Evolutionary conservation across 495 filamentous ascomycete species (phyloP), one percentile per base, ranked within the genome.

Genomic region (Xylaria palmicola): DNA sequence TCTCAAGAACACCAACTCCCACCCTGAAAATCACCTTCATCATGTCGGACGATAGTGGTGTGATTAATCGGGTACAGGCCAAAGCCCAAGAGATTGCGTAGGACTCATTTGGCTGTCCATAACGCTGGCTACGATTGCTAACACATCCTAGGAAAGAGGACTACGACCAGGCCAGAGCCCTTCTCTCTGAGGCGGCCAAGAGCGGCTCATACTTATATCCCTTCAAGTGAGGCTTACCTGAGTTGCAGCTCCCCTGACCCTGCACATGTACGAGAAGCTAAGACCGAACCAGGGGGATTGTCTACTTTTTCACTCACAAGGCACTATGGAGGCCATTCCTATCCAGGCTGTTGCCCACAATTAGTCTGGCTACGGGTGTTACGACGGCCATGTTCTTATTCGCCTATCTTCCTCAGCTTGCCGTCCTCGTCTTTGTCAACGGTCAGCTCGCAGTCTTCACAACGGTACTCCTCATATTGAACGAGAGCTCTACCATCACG

Each of bases 391-490:
- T 97, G 88, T 98, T 98, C 75, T 77, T 88, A 67, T 87, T 97
- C 74, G 89, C 92, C 53, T 98, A 97, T 71, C 72, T 97, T 34
- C 94, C 94, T 0, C 94, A 98, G 77, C 82, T 90, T 34, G 88
- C 90, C 7, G 71, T 91, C 37, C 77, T 97, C 29, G 81, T 90
- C 58, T 85, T 97, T 67, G 86, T 95, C 52, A 92, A 91, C 57
- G 94, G 94, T 0, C 93, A 93, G 0, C 74, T 97, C 1, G 90
- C 90, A 15, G 89, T 90, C 22, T 70, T 95, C 51, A 89, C 88
- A 4, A 89, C 93, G 0, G 81, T 85, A 0, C 70, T 96, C 3
- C 83, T 97, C 20, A 85, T 92, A 13, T 84, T 97, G 32, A 88
- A 80, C 69, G 93, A 98, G 70, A 88, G 85, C 68, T 89, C 91